Conservation (phyloP, 176 grass and related monocot species). For the Zizania latifolia region DNA sequence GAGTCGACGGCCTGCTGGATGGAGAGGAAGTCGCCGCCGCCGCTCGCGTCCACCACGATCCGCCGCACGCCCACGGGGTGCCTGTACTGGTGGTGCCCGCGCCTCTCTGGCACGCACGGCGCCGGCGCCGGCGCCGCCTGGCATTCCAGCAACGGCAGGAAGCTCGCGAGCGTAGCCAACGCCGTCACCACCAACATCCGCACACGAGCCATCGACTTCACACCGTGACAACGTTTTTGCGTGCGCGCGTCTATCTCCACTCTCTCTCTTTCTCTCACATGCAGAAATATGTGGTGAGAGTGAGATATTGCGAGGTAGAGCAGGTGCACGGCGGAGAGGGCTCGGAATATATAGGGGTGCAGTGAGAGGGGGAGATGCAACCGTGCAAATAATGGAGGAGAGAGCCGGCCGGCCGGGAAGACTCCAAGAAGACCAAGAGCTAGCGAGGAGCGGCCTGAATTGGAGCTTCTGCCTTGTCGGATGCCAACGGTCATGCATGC, state of each 20-base stretch:
- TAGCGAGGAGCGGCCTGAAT: background rate
- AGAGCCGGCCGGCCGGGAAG: background rate
- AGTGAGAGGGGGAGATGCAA: background rate
- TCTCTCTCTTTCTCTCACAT: conserved; percentile 6
- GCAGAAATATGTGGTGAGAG: background rate
- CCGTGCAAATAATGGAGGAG: conserved; percentile 30
- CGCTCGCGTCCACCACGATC: conserved; percentile 70
- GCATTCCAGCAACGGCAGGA: conserved; percentile 12
- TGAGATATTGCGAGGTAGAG: background rate
- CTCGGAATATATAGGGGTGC: conserved; percentile 35
- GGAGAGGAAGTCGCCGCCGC: conserved; percentile 74
- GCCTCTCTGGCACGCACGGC: conserved; percentile 10
- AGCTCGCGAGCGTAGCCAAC: conserved; percentile 20
- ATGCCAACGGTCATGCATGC: conserved; percentile 44
- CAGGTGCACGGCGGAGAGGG: background rate
- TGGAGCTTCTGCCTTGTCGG: conserved; percentile 24
- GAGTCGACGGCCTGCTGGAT: conserved; percentile 87
- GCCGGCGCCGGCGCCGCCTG: background rate
- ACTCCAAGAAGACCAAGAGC: conserved; percentile 25
- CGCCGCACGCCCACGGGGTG: conserved; percentile 48
- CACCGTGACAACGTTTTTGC: background rate
- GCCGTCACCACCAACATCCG: background rate
- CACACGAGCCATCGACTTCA: conserved; percentile 23
- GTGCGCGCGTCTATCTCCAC: background rate
- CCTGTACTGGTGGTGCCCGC: conserved; percentile 37